These are phyloP conservation scores for Colletotrichum sansevieriae DNA, from an alignment of 2,329 filamentous ascomycete genomes.

Conservation along the genomic window DNA sequence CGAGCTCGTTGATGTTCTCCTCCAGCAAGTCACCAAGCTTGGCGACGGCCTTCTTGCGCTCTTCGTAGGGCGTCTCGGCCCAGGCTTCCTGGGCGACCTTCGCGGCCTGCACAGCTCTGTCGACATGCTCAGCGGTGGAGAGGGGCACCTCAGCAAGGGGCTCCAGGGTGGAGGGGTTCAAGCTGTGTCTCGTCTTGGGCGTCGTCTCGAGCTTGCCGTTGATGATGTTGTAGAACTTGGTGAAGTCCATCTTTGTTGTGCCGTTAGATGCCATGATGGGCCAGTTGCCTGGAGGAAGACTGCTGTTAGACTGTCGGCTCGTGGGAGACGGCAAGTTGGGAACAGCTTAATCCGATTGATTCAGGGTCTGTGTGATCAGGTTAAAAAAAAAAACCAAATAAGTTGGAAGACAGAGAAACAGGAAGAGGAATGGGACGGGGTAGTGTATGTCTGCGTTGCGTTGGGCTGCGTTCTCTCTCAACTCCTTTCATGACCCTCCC, in stretches of 20 bases:
- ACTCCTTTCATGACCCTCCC: not conserved
- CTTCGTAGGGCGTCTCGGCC: constrained; percentile 51
- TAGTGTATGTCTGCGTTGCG: constrained; percentile 8
- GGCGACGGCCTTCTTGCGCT: constrained; percentile 47
- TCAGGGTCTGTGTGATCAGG: constrained; percentile 19
- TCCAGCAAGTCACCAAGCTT: constrained; percentile 42
- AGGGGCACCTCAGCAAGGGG: constrained; percentile 65
- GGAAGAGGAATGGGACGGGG: constrained; percentile 19
- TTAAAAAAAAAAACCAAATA: not conserved
- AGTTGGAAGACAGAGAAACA: not conserved
- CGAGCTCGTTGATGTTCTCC: constrained; percentile 35
- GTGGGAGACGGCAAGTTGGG: constrained; percentile 23
- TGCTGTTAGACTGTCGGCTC: not conserved
- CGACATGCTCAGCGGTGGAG: constrained; percentile 61
- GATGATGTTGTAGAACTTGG: constrained; percentile 65
- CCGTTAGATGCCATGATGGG: constrained; percentile 35
- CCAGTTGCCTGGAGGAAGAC: not conserved
- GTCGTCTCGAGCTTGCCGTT: constrained; percentile 61
- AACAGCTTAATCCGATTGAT: constrained; percentile 3
- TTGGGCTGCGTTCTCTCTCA: not conserved
- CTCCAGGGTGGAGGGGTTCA: constrained; percentile 65
- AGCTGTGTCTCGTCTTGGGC: constrained; percentile 57
- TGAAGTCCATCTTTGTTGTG: constrained; percentile 36
- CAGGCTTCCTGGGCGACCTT: constrained; percentile 57
- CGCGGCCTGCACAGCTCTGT: constrained; percentile 62